Percentiles rank a stretch among this genome's conserved stretches.
Conservation (phyloP, 2,329 filamentous ascomycete genomes). For the Biscogniauxia mediterranea region DNA sequence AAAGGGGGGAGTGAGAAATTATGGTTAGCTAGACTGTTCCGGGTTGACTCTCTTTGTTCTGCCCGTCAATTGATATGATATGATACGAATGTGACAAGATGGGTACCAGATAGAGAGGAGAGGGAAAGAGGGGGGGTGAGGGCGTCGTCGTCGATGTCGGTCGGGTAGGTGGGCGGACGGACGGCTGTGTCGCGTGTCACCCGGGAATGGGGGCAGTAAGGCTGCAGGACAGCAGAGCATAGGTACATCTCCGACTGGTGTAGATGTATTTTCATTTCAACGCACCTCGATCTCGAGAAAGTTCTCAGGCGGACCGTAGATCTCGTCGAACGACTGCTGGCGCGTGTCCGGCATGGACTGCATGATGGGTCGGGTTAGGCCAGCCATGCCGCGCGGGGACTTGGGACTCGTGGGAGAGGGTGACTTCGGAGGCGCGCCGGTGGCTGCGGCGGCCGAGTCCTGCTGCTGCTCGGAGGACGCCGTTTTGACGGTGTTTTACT, state of each 20-base stretch:
- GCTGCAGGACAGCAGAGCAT: neutral
- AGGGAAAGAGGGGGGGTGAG: neutral
- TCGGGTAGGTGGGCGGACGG: too few relatives aligned
- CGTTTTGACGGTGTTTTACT: conserved; percentile 29
- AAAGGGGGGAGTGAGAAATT: neutral
- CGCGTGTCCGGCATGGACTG: conserved; percentile 71
- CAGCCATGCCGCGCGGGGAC: conserved; percentile 30
- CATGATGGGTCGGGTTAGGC: conserved; percentile 53
- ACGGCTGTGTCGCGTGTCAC: neutral
- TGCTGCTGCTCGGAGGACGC: conserved; percentile 28
- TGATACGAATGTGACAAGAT: neutral
- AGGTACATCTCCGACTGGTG: neutral
- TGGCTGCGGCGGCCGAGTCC: conserved; percentile 14
- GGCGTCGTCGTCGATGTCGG: neutral
- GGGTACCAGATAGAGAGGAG: neutral
- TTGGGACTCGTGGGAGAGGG: conserved; percentile 10
- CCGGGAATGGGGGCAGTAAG: neutral
- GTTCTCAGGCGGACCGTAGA: conserved; percentile 97
- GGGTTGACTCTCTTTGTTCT: neutral
- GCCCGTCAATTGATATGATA: neutral
- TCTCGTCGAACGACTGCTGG: conserved; percentile 96
- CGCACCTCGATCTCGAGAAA: conserved; percentile 95
- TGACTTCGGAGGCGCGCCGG: conserved; percentile 23
- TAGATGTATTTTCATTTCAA: conserved; percentile 4
- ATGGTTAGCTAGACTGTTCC: neutral